Evolutionary conservation across 768 basidiomycete genomes (phyloP).

Genomic region (Lanmaoa pseudosensibilis): DNA sequence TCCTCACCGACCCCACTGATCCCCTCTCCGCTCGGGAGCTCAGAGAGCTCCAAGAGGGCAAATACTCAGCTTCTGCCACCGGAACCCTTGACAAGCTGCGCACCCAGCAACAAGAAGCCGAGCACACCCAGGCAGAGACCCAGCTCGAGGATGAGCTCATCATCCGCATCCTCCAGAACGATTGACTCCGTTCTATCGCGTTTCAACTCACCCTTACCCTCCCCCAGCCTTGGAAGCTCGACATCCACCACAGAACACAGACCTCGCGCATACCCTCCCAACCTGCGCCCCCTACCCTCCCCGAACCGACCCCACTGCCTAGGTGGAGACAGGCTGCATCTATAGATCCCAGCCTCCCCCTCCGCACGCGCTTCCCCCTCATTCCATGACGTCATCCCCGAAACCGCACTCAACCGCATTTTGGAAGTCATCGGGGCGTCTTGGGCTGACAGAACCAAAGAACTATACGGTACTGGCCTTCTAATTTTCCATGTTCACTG

Average conservation of each 20-base stretch:
- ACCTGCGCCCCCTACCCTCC: accelerated
- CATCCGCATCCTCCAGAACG: background rate
- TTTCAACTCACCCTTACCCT: background rate
- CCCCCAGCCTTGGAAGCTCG: too few relatives aligned
- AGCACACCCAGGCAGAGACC: background rate
- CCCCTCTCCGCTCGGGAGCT: background rate
- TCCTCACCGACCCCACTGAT: background rate
- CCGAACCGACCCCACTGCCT: background rate
- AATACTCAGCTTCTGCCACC: too few relatives aligned
- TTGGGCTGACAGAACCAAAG: background rate
- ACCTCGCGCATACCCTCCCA: background rate
- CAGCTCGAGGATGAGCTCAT: background rate
- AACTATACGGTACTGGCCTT: background rate
- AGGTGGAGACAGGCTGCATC: background rate
- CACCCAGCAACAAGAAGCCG: background rate
- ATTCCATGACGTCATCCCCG: too few relatives aligned
- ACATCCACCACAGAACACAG: too few relatives aligned
- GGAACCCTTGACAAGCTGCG: accelerated
- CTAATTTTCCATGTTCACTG: background rate
- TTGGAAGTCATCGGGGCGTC: background rate
- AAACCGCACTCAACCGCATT: background rate
- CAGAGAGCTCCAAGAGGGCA: too few relatives aligned
- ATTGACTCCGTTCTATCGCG: accelerated
- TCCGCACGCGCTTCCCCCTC: too few relatives aligned
- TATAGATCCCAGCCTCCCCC: background rate